These are phyloP conservation scores for Zalerion maritima DNA, from an alignment of 495 filamentous ascomycete species.

Conservation along the genomic window DNA sequence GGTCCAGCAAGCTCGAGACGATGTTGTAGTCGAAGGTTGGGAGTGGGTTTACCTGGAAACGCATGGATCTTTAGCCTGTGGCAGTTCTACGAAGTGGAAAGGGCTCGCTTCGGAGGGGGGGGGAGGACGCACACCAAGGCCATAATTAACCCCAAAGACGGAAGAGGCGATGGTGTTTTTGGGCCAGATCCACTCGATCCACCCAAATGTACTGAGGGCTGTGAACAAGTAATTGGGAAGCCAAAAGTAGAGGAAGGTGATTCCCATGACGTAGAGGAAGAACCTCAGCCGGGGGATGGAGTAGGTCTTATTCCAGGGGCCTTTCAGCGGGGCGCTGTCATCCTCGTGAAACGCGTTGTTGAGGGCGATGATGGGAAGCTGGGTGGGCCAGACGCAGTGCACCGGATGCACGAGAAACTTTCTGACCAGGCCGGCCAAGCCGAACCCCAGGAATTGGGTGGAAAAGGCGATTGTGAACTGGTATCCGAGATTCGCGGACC, in stretches of 20 bases:
- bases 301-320: conserved; percentile 21
- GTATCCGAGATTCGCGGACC: conserved; percentile 21
- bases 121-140: conserved; percentile 20
- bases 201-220: conserved; percentile 24
- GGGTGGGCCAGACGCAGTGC: conserved; percentile 28
- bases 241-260: conserved; percentile 31
- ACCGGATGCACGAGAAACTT: conserved; percentile 41
- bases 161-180: conserved; percentile 16
- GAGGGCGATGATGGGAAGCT: conserved; percentile 28
- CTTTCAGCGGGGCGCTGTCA: conserved; percentile 12
- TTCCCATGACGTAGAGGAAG: conserved; percentile 18
- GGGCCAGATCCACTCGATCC: conserved; percentile 29
- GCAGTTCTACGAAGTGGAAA: too few relatives aligned
- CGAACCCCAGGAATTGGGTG: conserved; percentile 38
- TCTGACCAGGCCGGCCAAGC: conserved; percentile 35
- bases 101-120: too few relatives aligned
- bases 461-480: conserved; percentile 29
- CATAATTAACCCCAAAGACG: conserved; percentile 18
- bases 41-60: conserved; percentile 18
- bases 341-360: conserved; percentile 28
- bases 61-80: too few relatives aligned
- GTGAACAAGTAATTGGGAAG: conserved; percentile 28
- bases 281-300: conserved; percentile 20
- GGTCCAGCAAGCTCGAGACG: conserved; percentile 15
- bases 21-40: conserved; percentile 32